Evolutionary conservation across 2,329 filamentous ascomycete species (phyloP).

Genomic region (Cercospora beticola): DNA sequence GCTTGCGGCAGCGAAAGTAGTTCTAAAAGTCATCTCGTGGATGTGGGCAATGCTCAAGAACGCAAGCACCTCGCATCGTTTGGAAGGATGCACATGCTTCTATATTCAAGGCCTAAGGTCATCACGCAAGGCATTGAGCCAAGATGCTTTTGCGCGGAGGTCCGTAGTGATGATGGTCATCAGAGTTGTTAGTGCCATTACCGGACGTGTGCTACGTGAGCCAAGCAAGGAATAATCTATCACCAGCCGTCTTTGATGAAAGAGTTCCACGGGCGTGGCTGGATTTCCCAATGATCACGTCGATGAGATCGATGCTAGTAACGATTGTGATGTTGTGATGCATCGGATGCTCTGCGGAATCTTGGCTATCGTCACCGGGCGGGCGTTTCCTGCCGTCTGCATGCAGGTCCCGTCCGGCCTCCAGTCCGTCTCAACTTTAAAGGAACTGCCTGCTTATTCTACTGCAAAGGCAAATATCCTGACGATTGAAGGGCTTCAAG

Average conservation of each 20-base stretch:
- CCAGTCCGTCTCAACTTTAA: background rate
- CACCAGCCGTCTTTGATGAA: background rate
- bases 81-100: background rate
- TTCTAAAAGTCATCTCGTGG: background rate
- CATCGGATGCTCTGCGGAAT: constrained; percentile 1
- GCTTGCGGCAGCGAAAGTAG: background rate
- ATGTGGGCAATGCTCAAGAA: background rate
- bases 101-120: background rate
- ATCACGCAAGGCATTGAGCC: background rate
- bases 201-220: constrained; percentile 1
- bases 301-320: background rate
- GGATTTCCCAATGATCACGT: background rate
- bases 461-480: background rate
- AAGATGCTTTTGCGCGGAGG: background rate
- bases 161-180: background rate
- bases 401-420: background rate
- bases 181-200: background rate
- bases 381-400: background rate
- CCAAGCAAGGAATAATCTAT: constrained; percentile 8
- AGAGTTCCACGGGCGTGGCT: background rate
- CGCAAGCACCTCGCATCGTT: background rate
- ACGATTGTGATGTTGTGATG: constrained; percentile 8
- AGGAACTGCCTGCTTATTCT: background rate
- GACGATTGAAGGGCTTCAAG: background rate
- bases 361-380: constrained; percentile 8